phyloP scores from a whole-genome alignment of 176 grass and related monocot species.

The Microstegium vimineum region DNA sequence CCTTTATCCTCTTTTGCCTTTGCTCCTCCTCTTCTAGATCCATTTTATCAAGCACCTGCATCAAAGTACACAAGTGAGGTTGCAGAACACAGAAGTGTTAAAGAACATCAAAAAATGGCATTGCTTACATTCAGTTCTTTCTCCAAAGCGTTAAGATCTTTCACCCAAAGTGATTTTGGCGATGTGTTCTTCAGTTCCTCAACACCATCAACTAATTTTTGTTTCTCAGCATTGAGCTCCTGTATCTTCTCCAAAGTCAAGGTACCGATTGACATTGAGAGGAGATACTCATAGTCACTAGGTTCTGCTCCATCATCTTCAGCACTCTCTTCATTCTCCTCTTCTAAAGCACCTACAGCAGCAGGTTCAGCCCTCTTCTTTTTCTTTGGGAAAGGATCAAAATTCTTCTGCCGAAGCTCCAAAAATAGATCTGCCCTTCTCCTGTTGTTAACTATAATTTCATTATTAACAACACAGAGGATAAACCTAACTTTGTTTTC shows the following conservation, averaged over 20 bases:
- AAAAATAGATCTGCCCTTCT: constrained; percentile 77
- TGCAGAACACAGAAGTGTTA: background rate
- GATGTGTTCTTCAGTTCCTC: constrained; percentile 41
- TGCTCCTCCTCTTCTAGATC: constrained; percentile 14
- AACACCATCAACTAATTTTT: constrained; percentile 41
- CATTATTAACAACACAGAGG: constrained; percentile 42
- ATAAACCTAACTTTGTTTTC: constrained; percentile 82
- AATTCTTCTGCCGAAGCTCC: constrained; percentile 55
- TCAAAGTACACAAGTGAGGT: background rate
- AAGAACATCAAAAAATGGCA: background rate
- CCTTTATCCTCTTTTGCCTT: constrained; percentile 26
- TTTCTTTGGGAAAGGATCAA: constrained; percentile 70
- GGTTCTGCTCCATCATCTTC: constrained; percentile 25
- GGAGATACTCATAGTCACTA: constrained; percentile 79
- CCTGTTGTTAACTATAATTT: constrained; percentile 64
- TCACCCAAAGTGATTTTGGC: constrained; percentile 58
- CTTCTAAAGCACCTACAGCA: constrained; percentile 50
- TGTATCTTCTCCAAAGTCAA: constrained; percentile 71
- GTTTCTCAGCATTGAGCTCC: constrained; percentile 49
- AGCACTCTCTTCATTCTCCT: constrained; percentile 40
- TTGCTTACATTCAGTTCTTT: constrained; percentile 75
- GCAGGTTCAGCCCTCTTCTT: constrained; percentile 32
- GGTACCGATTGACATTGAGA: constrained; percentile 83
- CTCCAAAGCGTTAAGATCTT: constrained; percentile 77
- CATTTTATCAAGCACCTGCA: constrained; percentile 43